Evolutionary conservation across 164 flowering plant genomes (phyloP), one percentile per base, ranked within the genome.

Genomic region (Nelumbo lutea): DNA sequence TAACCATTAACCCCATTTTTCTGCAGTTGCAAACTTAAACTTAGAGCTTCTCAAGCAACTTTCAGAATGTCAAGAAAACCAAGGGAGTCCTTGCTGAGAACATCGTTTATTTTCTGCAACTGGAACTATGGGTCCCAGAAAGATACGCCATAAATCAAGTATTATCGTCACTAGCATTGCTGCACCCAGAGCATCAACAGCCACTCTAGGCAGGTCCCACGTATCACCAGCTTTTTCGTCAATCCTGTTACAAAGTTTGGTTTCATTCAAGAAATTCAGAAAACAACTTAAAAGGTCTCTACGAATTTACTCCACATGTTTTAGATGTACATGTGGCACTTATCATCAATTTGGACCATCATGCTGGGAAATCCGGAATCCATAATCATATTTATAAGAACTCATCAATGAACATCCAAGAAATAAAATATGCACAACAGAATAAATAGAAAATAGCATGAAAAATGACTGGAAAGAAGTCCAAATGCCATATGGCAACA

Each of bases 151-250:
- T 51, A 90, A 78, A 79, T 95, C 99, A 55, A 92, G 93, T 72
- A 95, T 79, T 58, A 95, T 92, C 0, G 97, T 94, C 14, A 94
- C 97, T 43, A 92, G 86, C 98, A 94, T 94, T 39, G 96, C 96
- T 67, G 97, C 97, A 40, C 95, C 97, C 64, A 94, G 79, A 1
- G 96, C 86, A 84, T 91, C 96, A 59, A 95, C 75, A 42, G 97
- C 96, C 68, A 92, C 98, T 71, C 97, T 82, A 0, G 89, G 82
- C 15, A 95, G 74, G 75, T 90, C 92, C 98, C 98, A 92, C 9
- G 57, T 65, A 66, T 85, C 83, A 5, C 87, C 83, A 8, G 85
- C 84, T 72, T 88, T 87, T 87, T 92, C 99, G 73, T 89, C 97
- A 64, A 95, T 83, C 84, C 97, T 92, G 87, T 62, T 27, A 73